Evolutionary conservation across 306 rosid genomes (phyloP), one percentile per base, ranked within the genome.

Genomic region (Bauhinia variegata): DNA sequence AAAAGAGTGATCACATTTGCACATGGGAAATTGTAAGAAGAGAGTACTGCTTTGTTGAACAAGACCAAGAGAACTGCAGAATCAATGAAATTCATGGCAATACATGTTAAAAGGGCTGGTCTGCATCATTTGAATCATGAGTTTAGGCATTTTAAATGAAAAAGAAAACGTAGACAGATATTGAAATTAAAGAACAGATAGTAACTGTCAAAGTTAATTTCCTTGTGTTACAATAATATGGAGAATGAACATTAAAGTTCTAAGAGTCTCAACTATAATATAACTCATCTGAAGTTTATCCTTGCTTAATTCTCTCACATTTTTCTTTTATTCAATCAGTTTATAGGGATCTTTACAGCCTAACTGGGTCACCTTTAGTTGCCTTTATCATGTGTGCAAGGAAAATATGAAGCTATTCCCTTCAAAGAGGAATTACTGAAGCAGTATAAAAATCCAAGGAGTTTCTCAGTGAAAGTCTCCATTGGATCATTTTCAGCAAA

Each of bases 31-130:
- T 57, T 67, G 81, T 86, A 89, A 12, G 88, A 71, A 71, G 92
- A 86, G 65, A 89, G 86, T 31, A 89, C 85, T 42, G 92, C 92
- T 80, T 89, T 84, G 73, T 89, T 89, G 90, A 89, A 84, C 82
- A 89, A 42, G 65, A 89, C 80, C 87, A 89, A 76, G 54, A 89
- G 84, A 63, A 86, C 90, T 89, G 75, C 56, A 69, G 12, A 75
- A 48, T 33, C 59, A 68, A 67, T 23, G 11, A 28, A 64, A 59
- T 49, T 42, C 34, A 59, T 72, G 66, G 46, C 12, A 68, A 52
- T 54, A 16, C n/a, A 51, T 9, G 48, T 73, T 63, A 59, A 41
- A 36, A 60, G 36, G 10, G 16, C 23, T 23, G 16, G 44, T 23
- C 38, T 13, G 50, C 37, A 16, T 30, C 39, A 23, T 39, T 12